These are phyloP conservation scores for Haplographium delicatum DNA, from an alignment of 495 filamentous ascomycete genomes.

Conservation along the genomic window DNA sequence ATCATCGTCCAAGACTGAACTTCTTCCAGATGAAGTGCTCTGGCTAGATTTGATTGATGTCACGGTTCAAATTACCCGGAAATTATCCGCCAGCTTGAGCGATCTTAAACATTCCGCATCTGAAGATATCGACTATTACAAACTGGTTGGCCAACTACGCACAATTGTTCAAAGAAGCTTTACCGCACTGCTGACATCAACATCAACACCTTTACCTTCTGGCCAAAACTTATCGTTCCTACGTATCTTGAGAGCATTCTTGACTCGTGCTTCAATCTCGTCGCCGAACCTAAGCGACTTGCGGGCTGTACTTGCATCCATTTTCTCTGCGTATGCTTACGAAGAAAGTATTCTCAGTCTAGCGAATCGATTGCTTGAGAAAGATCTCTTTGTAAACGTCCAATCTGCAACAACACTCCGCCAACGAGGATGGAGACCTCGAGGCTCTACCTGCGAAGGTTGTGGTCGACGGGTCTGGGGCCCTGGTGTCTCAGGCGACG, in stretches of 20 bases:
- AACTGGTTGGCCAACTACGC: constrained; percentile 57
- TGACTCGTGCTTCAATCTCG: constrained; percentile 71
- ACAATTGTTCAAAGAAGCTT: constrained; percentile 84
- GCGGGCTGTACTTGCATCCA: constrained; percentile 73
- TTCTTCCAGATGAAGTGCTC: constrained; percentile 73
- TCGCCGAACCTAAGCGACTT: constrained; percentile 86
- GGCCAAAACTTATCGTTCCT: constrained; percentile 70
- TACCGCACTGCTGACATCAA: constrained; percentile 75
- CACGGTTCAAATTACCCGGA: constrained; percentile 73
- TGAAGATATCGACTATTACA: constrained; percentile 38
- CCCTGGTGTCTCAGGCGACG: constrained; percentile 68
- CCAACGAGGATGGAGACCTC: constrained; percentile 85
- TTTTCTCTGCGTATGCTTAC: constrained; percentile 93
- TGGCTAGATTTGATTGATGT: constrained; percentile 90
- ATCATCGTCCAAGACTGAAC: constrained; percentile 46
- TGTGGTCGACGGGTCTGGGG: constrained; percentile 87
- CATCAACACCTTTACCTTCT: constrained; percentile 33
- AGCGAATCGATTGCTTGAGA: constrained; percentile 80
- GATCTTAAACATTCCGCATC: constrained; percentile 27
- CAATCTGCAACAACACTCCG: constrained; percentile 66
- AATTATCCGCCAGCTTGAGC: constrained; percentile 11
- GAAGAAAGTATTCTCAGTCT: constrained; percentile 82
- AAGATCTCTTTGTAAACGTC: constrained; percentile 84
- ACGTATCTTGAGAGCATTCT: constrained; percentile 82
- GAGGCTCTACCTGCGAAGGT: constrained; percentile 78